Evolutionary conservation across 345 rosid genomes (phyloP).

Genomic region (Cardiospermum halicacabum): DNA sequence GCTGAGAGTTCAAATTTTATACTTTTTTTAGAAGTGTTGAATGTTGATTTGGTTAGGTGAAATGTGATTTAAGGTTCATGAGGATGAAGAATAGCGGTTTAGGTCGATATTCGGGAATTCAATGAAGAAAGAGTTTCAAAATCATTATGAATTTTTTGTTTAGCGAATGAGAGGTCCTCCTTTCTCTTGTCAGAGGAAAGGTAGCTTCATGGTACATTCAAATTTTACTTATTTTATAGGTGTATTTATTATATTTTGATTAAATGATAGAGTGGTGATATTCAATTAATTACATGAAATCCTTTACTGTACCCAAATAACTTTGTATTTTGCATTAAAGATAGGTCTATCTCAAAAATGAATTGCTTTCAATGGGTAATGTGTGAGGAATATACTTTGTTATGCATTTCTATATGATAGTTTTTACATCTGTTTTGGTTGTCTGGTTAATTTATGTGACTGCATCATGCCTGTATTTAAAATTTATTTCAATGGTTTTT

Average conservation of each 20-base stretch:
- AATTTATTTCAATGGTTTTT: neutral
- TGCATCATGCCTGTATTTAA: neutral
- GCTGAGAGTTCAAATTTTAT: neutral
- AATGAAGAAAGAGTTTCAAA: constrained; percentile 75
- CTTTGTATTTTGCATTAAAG: no score
- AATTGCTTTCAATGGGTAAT: no score
- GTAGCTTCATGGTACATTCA: constrained; percentile 21
- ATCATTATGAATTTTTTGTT: constrained; percentile 88
- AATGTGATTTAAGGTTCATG: constrained; percentile 68
- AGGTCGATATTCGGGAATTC: constrained; percentile 65
- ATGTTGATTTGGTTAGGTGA: neutral
- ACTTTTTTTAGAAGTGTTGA: no score
- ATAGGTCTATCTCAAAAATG: no score
- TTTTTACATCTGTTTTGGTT: constrained; percentile 18
- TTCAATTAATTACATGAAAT: neutral
- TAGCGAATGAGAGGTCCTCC: constrained; percentile 97
- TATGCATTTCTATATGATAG: no score
- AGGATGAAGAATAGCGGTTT: constrained; percentile 88
- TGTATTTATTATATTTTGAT: neutral
- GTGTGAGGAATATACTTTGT: no score
- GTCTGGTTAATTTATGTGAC: neutral
- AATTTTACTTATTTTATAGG: neutral
- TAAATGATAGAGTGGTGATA: neutral
- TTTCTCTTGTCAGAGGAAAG: constrained; percentile 76
- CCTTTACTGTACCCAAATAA: no score